These are phyloP conservation scores for Microbotryum violaceum DNA, from an alignment of 1,284 basidiomycete genomes.

Conservation along the genomic window DNA sequence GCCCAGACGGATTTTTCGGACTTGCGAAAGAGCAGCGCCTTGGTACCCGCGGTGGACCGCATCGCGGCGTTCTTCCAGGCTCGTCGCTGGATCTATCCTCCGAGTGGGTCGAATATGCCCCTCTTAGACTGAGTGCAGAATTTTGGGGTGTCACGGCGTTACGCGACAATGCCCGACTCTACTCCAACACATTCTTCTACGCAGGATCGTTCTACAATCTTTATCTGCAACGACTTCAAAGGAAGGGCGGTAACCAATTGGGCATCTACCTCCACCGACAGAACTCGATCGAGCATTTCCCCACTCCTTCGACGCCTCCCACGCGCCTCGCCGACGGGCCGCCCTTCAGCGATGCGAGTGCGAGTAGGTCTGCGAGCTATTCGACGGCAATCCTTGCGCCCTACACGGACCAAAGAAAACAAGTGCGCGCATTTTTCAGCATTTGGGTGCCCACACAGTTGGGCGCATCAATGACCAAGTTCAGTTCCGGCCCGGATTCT, in stretches of 20 bases:
- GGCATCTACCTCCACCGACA: constrained; percentile 87
- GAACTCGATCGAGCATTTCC: constrained; percentile 62
- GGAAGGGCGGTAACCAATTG: constrained; percentile 64
- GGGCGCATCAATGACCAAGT: constrained; percentile 68
- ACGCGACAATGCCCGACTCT: constrained; percentile 66
- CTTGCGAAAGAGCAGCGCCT: constrained; percentile 23
- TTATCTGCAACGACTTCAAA: constrained; percentile 74
- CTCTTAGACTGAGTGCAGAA: constrained; percentile 72
- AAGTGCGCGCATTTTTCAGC: constrained; percentile 59
- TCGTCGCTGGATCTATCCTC: no score
- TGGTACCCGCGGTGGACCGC: no score
- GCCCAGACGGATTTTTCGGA: constrained; percentile 44
- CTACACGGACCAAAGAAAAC: constrained; percentile 43
- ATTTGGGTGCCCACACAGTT: constrained; percentile 55
- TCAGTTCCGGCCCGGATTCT: constrained; percentile 74
- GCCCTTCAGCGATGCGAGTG: neutral
- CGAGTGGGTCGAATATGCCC: constrained; percentile 47
- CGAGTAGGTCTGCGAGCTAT: neutral
- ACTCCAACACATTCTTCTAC: constrained; percentile 47
- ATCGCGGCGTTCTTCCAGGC: no score
- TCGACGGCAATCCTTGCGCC: constrained; percentile 24
- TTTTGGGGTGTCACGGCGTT: constrained; percentile 80
- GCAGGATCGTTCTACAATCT: constrained; percentile 64
- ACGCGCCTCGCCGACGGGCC: constrained; percentile 37
- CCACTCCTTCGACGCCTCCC: constrained; percentile 36